Conservation (phyloP, 202 grass and related monocot species). For the Bolboschoenoplectus hybrid region DNA sequence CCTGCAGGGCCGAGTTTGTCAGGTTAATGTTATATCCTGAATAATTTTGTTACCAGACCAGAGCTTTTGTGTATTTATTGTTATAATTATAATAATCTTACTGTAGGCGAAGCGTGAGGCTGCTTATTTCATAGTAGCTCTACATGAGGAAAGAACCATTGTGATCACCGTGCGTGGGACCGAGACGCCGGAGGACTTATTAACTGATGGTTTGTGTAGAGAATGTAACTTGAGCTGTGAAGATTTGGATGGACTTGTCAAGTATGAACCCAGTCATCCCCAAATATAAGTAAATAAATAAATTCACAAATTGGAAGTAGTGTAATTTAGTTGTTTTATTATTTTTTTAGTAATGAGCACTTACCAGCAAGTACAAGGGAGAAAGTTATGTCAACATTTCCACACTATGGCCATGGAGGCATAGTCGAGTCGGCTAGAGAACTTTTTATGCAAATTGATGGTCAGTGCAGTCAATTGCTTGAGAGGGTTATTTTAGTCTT, state of each 20-base stretch:
- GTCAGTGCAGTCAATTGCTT: conserved; percentile 35
- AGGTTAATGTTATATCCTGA: conserved; percentile 49
- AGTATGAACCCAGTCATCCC: conserved; percentile 45
- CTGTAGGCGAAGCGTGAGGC: conserved; percentile 80
- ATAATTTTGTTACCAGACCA: conserved; percentile 24
- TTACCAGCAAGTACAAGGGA: conserved; percentile 65
- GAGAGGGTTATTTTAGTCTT: conserved; percentile 28
- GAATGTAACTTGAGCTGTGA: conserved; percentile 78
- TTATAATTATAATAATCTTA: conserved; percentile 39
- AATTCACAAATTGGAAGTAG: conserved; percentile 27
- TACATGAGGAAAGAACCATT: conserved; percentile 77
- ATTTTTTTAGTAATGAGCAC: conserved; percentile 61
- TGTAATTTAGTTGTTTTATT: conserved; percentile 39
- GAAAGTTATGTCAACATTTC: conserved; percentile 76
- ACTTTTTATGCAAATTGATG: conserved; percentile 91
- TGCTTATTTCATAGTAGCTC: conserved; percentile 90
- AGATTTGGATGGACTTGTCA: conserved; percentile 87
- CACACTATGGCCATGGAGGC: conserved; percentile 95
- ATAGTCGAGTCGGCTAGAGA: conserved; percentile 90
- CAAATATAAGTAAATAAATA: conserved; percentile 16
- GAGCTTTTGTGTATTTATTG: conserved; percentile 17
- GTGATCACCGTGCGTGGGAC: conserved; percentile 88
- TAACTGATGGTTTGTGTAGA: conserved; percentile 95
- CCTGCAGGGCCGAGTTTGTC: conserved; percentile 68
- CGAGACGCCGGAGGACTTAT: conserved; percentile 91